A percentile compares a stretch with the other conserved stretches of the same genome.
Evolutionary conservation across 177 flowering plant species (phyloP).

Genomic region (Vitis hybrid): DNA sequence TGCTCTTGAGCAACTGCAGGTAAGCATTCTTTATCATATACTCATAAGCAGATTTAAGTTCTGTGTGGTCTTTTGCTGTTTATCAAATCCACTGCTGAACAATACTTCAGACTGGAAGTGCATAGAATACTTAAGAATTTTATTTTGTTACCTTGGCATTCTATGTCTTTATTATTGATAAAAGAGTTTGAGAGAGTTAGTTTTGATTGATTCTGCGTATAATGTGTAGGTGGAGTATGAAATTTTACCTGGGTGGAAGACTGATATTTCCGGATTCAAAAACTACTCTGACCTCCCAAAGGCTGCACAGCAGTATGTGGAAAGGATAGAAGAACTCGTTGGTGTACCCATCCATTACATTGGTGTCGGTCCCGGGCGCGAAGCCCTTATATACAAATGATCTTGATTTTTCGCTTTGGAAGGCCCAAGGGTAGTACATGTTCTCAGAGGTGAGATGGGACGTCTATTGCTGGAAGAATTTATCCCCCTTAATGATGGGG

Average conservation of each 20-base stretch:
- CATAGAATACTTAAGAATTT: background rate
- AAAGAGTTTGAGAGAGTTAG: background rate
- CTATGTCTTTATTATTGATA: too few species aligned
- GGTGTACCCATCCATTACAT: conserved; percentile 89
- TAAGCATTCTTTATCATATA: conserved; percentile 14
- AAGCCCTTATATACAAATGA: conserved; percentile 83
- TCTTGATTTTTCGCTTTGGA: background rate
- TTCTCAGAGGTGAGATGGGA: background rate
- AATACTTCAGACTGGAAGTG: too few species aligned
- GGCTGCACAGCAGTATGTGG: conserved; percentile 75
- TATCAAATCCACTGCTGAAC: too few species aligned
- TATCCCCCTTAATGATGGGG: background rate
- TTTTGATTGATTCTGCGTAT: background rate
- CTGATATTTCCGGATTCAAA: conserved; percentile 73
- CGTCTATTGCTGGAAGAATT: background rate
- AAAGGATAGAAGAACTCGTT: conserved; percentile 86
- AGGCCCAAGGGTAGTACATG: too few species aligned
- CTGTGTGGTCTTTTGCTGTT: too few species aligned
- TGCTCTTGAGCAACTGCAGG: conserved; percentile 75
- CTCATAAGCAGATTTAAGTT: too few species aligned
- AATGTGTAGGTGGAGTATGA: conserved; percentile 84
- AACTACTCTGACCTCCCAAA: conserved; percentile 74
- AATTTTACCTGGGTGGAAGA: conserved; percentile 83
- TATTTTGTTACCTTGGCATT: background rate
- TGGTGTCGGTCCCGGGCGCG: conserved; percentile 91